Evolutionary conservation across 805 yeast genomes (phyloP).

Genomic region (Kockiozyma suomiensis): DNA sequence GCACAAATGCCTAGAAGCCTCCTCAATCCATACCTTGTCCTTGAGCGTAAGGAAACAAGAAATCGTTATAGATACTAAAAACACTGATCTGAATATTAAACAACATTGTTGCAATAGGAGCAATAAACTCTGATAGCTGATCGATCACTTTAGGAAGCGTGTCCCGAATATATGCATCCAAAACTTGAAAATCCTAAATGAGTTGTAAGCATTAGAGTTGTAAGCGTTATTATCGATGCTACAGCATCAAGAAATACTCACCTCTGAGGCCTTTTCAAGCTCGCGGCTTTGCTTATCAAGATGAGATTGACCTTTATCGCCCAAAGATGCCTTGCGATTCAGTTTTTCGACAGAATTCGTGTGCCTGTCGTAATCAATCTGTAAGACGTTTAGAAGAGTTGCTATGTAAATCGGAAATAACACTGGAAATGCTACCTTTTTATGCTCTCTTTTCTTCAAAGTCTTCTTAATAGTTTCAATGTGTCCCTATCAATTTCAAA

Average conservation of each 20-base stretch:
- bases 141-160: slow-evolving; percentile 39
- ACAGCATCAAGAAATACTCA: too few species aligned
- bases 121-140: slow-evolving; percentile 41
- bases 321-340: slow-evolving; percentile 35
- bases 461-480: slow-evolving; percentile 41
- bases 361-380: slow-evolving; percentile 43
- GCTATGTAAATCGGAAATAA: neutral
- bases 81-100: slow-evolving; percentile 39
- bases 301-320: slow-evolving; percentile 40
- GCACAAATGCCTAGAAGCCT: neutral
- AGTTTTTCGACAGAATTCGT: slow-evolving; percentile 41
- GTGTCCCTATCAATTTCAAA: slow-evolving; percentile 24
- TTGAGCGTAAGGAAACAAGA: slow-evolving; percentile 35
- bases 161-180: slow-evolving; percentile 39
- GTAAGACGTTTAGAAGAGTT: neutral
- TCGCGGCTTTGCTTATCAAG: slow-evolving; percentile 39
- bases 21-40: slow-evolving; percentile 34
- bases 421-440: slow-evolving; percentile 35
- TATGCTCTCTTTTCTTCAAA: slow-evolving; percentile 44
- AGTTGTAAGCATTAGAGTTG: neutral
- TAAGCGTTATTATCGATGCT: too few species aligned
- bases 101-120: slow-evolving; percentile 38
- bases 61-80: slow-evolving; percentile 34
- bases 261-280: slow-evolving; percentile 40
- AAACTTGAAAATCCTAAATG: slow-evolving; percentile 36